Conservation (phyloP, 192 early-diverging fungal genomes). For the Rhizophagus clarus region DNA sequence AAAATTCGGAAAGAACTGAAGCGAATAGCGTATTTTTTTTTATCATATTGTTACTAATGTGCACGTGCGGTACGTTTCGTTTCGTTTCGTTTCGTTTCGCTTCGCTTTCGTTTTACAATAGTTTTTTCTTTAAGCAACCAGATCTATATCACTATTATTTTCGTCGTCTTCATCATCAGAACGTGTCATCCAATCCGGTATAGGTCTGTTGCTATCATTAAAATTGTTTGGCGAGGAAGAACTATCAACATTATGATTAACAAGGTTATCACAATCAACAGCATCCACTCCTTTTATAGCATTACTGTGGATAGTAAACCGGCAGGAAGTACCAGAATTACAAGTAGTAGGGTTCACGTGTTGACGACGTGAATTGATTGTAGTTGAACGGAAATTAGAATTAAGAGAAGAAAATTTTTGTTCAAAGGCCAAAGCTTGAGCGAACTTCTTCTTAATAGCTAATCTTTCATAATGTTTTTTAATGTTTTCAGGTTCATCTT, state of each 20-base stretch:
- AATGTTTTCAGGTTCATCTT: background rate
- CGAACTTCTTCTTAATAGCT: background rate
- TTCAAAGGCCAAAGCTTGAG: conserved; percentile 3
- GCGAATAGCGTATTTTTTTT: background rate
- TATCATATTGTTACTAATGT: background rate
- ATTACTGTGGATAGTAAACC: background rate
- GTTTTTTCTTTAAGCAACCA: background rate
- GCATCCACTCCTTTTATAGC: background rate
- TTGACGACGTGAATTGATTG: background rate
- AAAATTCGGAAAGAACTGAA: too few species aligned
- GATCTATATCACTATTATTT: background rate
- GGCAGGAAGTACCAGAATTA: background rate
- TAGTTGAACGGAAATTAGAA: background rate
- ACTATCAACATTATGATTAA: background rate
- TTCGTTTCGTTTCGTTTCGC: too few species aligned
- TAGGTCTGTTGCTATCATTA: background rate
- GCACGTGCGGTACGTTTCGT: background rate
- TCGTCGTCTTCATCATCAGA: background rate
- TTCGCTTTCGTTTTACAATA: background rate
- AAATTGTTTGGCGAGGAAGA: background rate
- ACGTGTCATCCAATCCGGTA: background rate
- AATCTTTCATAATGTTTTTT: background rate
- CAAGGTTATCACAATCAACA: background rate
- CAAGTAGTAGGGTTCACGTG: background rate
- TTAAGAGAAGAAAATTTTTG: background rate